Conservation (phyloP, 371 early-diverging fungal genomes). For the Encephalitozoon cuniculi region DNA sequence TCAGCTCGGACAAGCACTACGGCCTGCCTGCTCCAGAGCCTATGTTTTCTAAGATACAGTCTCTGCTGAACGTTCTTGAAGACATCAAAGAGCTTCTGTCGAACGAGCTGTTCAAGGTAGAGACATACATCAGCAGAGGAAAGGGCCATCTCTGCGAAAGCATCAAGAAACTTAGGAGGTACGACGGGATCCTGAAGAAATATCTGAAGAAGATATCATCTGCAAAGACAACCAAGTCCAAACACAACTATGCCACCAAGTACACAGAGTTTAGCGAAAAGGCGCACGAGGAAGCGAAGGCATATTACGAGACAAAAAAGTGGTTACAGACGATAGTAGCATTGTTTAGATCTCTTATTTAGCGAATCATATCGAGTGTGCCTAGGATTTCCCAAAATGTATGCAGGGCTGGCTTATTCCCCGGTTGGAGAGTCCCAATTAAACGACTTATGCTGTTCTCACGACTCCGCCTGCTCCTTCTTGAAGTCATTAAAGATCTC, state of each 20-base stretch:
- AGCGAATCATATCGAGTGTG: not conserved
- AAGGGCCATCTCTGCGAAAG: slow-evolving; percentile 36
- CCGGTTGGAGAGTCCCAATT: not conserved
- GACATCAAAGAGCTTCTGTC: slow-evolving; percentile 35
- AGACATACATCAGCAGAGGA: slow-evolving; percentile 39
- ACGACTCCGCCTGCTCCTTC: not conserved
- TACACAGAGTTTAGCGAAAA: slow-evolving; percentile 12
- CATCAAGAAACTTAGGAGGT: slow-evolving; percentile 20
- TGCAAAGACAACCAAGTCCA: not conserved
- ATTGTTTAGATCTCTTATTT: not conserved
- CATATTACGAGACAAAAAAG: not conserved
- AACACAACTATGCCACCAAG: slow-evolving; percentile 33
- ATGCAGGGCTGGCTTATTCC: not conserved
- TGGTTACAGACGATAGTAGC: not conserved
- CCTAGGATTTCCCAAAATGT: not conserved
- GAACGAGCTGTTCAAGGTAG: slow-evolving; percentile 35
- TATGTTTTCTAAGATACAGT: slow-evolving; percentile 23
- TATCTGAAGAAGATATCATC: slow-evolving; percentile 15
- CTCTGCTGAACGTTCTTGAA: slow-evolving; percentile 35
- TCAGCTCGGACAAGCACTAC: slow-evolving; percentile 12
- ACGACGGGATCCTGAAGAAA: slow-evolving; percentile 11
- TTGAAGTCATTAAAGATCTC: slow-evolving; percentile 26
- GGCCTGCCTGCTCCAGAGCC: slow-evolving; percentile 37
- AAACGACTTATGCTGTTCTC: not conserved
- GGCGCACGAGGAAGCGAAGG: not conserved